A percentile compares a stretch with the other conserved stretches of the same genome.
phyloP scores from a whole-genome alignment of 2,329 filamentous ascomycete genomes.

The Chaetothyriales sp. region DNA sequence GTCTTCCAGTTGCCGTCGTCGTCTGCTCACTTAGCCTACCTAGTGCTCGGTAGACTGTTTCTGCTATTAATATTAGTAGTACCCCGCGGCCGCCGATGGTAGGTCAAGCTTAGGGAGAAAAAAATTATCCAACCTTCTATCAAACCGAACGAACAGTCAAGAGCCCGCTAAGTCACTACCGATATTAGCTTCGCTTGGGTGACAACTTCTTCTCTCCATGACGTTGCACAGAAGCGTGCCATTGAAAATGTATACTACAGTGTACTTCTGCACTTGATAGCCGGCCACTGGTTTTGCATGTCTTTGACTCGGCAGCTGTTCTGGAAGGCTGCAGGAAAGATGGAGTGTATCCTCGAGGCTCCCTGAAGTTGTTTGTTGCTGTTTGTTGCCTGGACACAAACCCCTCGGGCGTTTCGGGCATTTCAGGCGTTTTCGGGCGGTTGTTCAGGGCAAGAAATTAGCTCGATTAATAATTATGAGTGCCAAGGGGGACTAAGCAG shows the following conservation, averaged over 20 bases:
- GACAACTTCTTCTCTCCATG: too few relatives aligned
- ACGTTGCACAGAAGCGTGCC: too few relatives aligned
- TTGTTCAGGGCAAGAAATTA: too few relatives aligned
- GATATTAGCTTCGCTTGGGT: too few relatives aligned
- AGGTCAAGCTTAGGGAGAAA: neutral
- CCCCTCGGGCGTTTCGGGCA: too few relatives aligned
- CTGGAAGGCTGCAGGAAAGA: neutral
- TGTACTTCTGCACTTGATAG: slow-evolving; percentile 1
- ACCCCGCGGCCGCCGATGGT: too few relatives aligned
- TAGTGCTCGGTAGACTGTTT: neutral
- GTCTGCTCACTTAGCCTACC: neutral
- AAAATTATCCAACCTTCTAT: neutral
- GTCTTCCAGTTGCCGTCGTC: neutral
- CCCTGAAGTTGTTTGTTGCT: too few relatives aligned
- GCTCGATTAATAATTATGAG: neutral
- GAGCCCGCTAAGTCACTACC: neutral
- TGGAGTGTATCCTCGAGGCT: too few relatives aligned
- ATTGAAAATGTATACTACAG: too few relatives aligned
- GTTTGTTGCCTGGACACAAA: too few relatives aligned
- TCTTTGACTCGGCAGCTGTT: slow-evolving; percentile 1
- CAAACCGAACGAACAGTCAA: neutral
- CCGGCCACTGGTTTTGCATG: slow-evolving; percentile 8
- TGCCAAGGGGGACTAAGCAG: neutral
- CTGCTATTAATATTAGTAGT: neutral
- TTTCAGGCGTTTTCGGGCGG: too few relatives aligned